Percentiles rank a stretch among this genome's conserved stretches.
Conservation (phyloP, 257 asterid genomes). For the Capsicum rhomboideum region DNA sequence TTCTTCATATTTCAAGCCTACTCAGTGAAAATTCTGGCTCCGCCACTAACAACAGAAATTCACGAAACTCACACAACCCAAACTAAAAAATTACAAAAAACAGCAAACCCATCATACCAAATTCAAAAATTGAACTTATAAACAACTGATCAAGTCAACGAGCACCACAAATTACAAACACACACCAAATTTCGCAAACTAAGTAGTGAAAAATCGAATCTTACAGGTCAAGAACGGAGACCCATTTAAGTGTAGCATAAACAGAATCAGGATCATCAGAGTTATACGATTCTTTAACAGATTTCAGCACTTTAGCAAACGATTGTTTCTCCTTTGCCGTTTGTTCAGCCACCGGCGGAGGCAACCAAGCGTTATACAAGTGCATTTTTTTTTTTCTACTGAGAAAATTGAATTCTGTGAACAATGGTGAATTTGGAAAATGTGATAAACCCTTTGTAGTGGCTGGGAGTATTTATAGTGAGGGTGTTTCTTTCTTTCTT, state of each 20-base stretch:
- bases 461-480: neutral
- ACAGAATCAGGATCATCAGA: slow-evolving; percentile 87
- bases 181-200: neutral
- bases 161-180: neutral
- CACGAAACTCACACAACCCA: no score
- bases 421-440: neutral
- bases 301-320: slow-evolving; percentile 61
- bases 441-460: neutral
- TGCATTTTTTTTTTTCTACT: slow-evolving; percentile 37
- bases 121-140: no score
- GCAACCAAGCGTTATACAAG: slow-evolving; percentile 93
- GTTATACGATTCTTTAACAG: slow-evolving; percentile 58
- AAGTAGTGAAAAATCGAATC: slow-evolving; percentile 15
- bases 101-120: no score
- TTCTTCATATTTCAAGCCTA: no score
- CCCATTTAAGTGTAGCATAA: slow-evolving; percentile 80
- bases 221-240: slow-evolving; percentile 84
- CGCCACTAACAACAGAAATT: no score
- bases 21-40: no score
- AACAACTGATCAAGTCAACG: no score
- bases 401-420: neutral
- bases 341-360: slow-evolving; percentile 97
- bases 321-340: slow-evolving; percentile 72
- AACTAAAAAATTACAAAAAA: no score
- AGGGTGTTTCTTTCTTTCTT: slow-evolving; percentile 38